Evolutionary conservation across 768 basidiomycete species (phyloP), one percentile per base, ranked within the genome.

Genomic region (Phylloporus rhodoxanthus): DNA sequence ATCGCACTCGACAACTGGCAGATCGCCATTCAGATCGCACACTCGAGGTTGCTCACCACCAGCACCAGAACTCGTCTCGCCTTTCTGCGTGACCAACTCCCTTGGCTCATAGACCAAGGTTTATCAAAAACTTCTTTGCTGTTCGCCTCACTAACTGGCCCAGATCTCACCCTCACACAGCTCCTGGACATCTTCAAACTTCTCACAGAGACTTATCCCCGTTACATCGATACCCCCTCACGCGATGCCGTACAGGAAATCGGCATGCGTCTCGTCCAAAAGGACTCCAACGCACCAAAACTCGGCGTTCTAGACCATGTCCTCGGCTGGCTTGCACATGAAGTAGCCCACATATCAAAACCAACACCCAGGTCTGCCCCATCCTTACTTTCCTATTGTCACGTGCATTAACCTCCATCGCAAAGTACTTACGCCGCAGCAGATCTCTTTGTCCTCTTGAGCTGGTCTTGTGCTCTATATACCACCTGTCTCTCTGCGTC

Each of bases 141-240:
- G 26, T 51, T 3, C 39, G 5, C 37, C 13, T 23, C 2, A 43
- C 54, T 53, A n/a, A 55, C 50, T 15, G 21, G 40, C 30, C 23
- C 54, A 90, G 87, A 83, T 58, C 68, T 88, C 45, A 70, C 67
- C 30, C 66, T 83, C 44, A 71, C 78, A 0, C 84, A 87, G 60
- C 72, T 71, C 17, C 57, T 84, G 67, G 89, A 90, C 60, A 59
- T 92, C 21, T 85, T 93, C 66, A 74, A 75, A 50, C 70, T 92
- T 5, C 68, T 93, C 43, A 85, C 84, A 2, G 69, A 80, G 45
- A 91, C 87, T 0, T 87, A 90, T 65, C 81, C 87, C 14, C 80
- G 85, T 57, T 92, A 92, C 72, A 70, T 80, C 38, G 91, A 94
- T 63, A 65, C 75, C 2, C 61, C 73, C 42, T 93, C 91, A 1